phyloP scores from a whole-genome alignment of 495 filamentous ascomycete genomes.

The Baudoinia panamericana region DNA sequence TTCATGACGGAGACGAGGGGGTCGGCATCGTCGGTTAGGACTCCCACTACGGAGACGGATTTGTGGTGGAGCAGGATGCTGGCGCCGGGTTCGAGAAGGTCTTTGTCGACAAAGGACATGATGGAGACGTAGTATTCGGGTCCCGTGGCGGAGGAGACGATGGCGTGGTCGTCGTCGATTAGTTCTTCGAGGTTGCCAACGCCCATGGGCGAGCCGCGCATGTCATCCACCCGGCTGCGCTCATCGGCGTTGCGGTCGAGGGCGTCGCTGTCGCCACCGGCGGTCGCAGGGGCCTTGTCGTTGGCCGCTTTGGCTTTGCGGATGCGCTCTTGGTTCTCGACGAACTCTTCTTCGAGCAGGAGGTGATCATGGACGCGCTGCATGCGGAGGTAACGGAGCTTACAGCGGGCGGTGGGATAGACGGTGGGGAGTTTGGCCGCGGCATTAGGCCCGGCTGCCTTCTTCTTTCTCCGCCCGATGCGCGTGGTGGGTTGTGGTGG shows the following conservation, averaged over 20 bases:
- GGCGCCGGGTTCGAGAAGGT: conserved; percentile 89
- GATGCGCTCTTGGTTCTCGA: conserved; percentile 93
- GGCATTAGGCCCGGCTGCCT: conserved; percentile 78
- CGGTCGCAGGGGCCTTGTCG: conserved; percentile 41
- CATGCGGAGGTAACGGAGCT: conserved; percentile 92
- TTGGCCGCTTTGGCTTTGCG: conserved; percentile 78
- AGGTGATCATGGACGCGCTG: conserved; percentile 97
- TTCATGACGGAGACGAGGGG: conserved; percentile 98
- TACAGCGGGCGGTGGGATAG: conserved; percentile 91
- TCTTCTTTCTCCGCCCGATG: conserved; percentile 97
- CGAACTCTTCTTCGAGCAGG: conserved; percentile 93
- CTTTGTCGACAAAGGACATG: conserved; percentile 99
- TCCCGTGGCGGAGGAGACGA: conserved; percentile 92
- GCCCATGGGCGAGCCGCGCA: conserved; percentile 97
- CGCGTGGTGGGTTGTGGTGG: conserved; percentile 93
- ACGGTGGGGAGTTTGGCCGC: conserved; percentile 88
- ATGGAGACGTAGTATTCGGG: conserved; percentile 99
- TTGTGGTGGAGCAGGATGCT: conserved; percentile 96
- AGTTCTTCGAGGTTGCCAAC: conserved; percentile 96
- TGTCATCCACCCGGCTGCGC: conserved; percentile 90
- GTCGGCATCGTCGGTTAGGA: conserved; percentile 92
- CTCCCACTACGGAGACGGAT: conserved; percentile 92
- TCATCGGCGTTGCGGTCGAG: conserved; percentile 85
- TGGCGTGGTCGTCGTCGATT: conserved; percentile 99
- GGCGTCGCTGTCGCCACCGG: conserved; percentile 46